Evolutionary conservation across 1,284 basidiomycete genomes (phyloP), one percentile per base, ranked within the genome.

Genomic region (Taiwanofungus camphoratus): DNA sequence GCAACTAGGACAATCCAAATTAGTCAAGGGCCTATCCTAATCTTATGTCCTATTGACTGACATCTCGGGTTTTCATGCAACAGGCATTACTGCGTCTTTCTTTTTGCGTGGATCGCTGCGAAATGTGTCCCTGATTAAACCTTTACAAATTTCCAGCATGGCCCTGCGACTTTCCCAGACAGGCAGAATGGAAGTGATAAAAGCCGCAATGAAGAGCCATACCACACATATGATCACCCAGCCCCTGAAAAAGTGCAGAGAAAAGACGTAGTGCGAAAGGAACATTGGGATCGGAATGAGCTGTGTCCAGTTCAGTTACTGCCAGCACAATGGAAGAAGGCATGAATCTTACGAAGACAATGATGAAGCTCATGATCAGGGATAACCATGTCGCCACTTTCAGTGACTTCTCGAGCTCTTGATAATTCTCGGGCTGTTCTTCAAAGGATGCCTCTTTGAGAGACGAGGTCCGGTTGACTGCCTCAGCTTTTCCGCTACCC

Each of bases 271-370:
- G 22, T 46, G 45, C 21, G 45, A 46, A 4, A 46, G 40, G 39
- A 46, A 46, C 45, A 46, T 42, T n/a, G 45, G 45, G 24, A 46
- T 42, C 4, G 45, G 45, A 18, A 46, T 46, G 23, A 46, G 35
- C 45, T 46, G 30, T 13, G 16, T 6, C 12, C 9, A n/a, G 12
- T 9, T 21, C 8, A n/a, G 21, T 4, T 20, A 30, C 13, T 16
- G 16, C 1, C 8, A 4, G 3, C 11, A 15, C 5, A 13, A 21
- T 12, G 2, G 26, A 18, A 24, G 11, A 24, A 1, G 11, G 13
- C 15, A 18, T 19, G 18, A 20, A 3, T 42, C 45, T 20, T 29
- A 46, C 45, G 39, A 46, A 46, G 21, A 46, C 26, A 21, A 42
- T 46, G n/a, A 46, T 36, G 24, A 46, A 46, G 31, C 30, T 46